Base-by-base conservation (phyloP, 169 alveolate genomes). In the Plasmodium yoelii region DNA sequence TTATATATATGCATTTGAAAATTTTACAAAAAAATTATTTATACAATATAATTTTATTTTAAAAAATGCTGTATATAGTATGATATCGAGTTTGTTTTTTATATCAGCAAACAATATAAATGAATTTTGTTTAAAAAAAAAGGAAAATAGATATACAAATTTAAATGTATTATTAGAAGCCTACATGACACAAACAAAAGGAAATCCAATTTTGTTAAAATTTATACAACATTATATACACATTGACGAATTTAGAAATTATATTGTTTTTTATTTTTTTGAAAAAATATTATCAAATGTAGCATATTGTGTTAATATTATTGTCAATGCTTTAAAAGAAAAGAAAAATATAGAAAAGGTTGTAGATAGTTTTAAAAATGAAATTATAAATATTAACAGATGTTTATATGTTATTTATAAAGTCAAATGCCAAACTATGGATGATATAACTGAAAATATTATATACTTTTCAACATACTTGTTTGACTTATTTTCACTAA, bases 401-500 rank as follows among this genome's bases (percentile, higher is more conserved):
- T 82, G 84, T 9, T 67, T 82, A 44, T 82, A 67, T 61, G n/a
- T 82, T 67, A 28, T 82, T 22, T 82, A 67, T 61, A 82, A 65
- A 82, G 60, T 82, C n/a, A 68, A 56, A 24, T 44, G 39, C 4
- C 18, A 82, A 55, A 28, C 82, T 5, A 24, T 55, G 44, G 44
- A 82, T 56, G 72, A 82, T 49, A 51, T 67, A 12, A 67, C 82
- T 2, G 73, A 82, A 67, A 65, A 82, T 82, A 67, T 82, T n/a
- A 67, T 82, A 2, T 82, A 67, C 22, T 82, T 82, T 82, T 42
- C 90, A n/a, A 67, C 90, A n/a, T 82, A 82, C 63, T 53, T 82
- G 34, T 82, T 82, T 82, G 90, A 82, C 59, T 56, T 82, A 44
- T 82, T 82, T 67, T 65, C 90, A 59, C 53, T 34, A 70, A 67